Evolutionary conservation across 75 land plant genomes (phyloP).

Genomic region (Larix kaempferi): DNA sequence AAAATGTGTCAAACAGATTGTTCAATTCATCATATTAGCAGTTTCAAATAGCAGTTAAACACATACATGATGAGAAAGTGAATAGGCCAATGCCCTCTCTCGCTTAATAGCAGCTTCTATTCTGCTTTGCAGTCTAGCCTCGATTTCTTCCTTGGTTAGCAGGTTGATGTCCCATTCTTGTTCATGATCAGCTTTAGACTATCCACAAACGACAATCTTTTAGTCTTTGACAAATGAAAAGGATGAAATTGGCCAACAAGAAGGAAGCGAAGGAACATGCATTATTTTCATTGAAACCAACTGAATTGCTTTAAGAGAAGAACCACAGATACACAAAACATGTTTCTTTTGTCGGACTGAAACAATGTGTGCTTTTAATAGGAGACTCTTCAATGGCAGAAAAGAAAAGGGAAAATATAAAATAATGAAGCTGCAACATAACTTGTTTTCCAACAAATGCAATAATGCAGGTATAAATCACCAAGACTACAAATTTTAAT

Average conservation of each 20-base stretch:
- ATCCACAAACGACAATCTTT: not conserved
- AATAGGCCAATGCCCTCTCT: slow-evolving; percentile 88
- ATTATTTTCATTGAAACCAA: not conserved
- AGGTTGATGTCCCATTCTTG: slow-evolving; percentile 70
- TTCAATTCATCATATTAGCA: too few relatives aligned
- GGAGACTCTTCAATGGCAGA: too few relatives aligned
- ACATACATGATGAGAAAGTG: slow-evolving; percentile 76
- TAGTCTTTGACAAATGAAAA: not conserved
- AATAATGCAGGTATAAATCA: not conserved
- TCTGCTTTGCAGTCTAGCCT: slow-evolving; percentile 53
- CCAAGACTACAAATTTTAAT: not conserved
- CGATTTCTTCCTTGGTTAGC: slow-evolving; percentile 62
- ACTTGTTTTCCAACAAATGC: not conserved
- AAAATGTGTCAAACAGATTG: not conserved
- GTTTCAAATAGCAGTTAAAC: too few relatives aligned
- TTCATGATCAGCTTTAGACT: slow-evolving; percentile 38
- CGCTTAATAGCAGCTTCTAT: slow-evolving; percentile 66
- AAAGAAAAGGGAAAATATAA: not conserved
- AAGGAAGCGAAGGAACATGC: not conserved
- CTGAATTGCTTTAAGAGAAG: not conserved
- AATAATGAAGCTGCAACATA: not conserved
- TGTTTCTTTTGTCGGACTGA: not conserved
- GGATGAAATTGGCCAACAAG: not conserved
- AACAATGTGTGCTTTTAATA: not conserved
- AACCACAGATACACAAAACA: not conserved